phyloP scores from a whole-genome alignment of 805 yeast genomes.

The Saccharomyces eubayanus region DNA sequence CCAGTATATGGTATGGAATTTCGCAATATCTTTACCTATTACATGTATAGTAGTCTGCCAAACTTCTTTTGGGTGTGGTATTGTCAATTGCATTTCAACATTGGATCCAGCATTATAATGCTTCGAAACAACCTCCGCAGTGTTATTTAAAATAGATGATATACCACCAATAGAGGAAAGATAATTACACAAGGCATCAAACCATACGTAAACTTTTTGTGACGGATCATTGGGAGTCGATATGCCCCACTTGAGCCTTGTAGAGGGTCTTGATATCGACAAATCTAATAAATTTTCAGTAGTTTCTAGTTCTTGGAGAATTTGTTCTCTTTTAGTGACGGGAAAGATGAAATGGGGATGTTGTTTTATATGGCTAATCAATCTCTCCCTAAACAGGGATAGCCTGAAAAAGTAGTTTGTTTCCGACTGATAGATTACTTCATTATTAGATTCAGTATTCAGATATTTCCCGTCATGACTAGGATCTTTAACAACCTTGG shows the following conservation, averaged over 20 bases:
- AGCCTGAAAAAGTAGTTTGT: conserved; percentile 80
- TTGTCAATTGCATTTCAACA: not conserved
- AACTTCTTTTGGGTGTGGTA: conserved; percentile 8
- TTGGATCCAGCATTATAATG: conserved; percentile 2
- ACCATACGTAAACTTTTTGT: conserved; percentile 91
- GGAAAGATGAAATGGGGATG: conserved; percentile 66
- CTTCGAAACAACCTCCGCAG: conserved; percentile 18
- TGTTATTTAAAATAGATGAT: conserved; percentile 13
- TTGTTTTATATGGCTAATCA: conserved; percentile 42
- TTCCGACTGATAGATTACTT: conserved; percentile 70
- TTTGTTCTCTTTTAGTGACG: conserved; percentile 40
- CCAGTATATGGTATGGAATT: conserved; percentile 92
- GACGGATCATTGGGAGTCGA: conserved; percentile 71
- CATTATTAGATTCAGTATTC: conserved; percentile 61
- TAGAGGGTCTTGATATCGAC: conserved; percentile 78
- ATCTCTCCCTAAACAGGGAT: conserved; percentile 45
- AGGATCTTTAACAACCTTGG: conserved; percentile 46
- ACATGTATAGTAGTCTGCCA: conserved; percentile 54
- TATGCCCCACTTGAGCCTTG: conserved; percentile 82
- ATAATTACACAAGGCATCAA: conserved; percentile 87
- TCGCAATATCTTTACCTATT: conserved; percentile 83
- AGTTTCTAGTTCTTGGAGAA: conserved; percentile 50
- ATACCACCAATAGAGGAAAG: conserved; percentile 65
- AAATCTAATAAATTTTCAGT: conserved; percentile 48
- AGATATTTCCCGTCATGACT: conserved; percentile 17